These are phyloP conservation scores for Neofusicoccum cordaticola DNA, from an alignment of 2,329 filamentous ascomycete species.

Conservation along the genomic window DNA sequence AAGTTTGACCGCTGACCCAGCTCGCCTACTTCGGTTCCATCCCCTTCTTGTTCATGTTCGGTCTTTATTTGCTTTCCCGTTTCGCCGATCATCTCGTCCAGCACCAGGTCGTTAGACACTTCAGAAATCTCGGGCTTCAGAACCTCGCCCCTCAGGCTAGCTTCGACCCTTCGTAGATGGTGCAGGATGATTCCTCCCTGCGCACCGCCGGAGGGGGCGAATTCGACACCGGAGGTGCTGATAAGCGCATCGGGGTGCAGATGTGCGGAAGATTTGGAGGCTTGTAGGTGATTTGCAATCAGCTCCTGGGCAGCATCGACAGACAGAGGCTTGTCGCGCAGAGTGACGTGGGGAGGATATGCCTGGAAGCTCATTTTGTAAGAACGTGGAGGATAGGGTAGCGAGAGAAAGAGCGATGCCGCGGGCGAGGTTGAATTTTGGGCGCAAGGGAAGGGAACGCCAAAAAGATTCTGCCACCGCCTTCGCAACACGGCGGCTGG, in stretches of 20 bases:
- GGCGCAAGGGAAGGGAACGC: neutral
- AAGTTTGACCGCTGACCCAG: slow-evolving; percentile 35
- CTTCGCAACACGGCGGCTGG: neutral
- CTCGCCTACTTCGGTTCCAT: slow-evolving; percentile 42
- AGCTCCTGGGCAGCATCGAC: slow-evolving; percentile 32
- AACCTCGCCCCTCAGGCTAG: slow-evolving; percentile 52
- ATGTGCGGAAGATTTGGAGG: slow-evolving; percentile 41
- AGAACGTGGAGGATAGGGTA: neutral
- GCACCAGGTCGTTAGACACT: slow-evolving; percentile 16
- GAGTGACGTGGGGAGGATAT: slow-evolving; percentile 34
- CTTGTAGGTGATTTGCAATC: slow-evolving; percentile 41
- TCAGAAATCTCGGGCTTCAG: slow-evolving; percentile 41
- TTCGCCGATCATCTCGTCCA: slow-evolving; percentile 15
- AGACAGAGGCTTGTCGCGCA: slow-evolving; percentile 32
- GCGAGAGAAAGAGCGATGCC: neutral
- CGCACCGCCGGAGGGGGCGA: slow-evolving; percentile 42
- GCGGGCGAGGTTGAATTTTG: neutral
- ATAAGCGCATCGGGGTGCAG: slow-evolving; percentile 50
- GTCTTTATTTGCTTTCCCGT: slow-evolving; percentile 37
- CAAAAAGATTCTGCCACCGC: slow-evolving; percentile 17
- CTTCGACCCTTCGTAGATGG: slow-evolving; percentile 53
- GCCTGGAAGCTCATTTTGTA: slow-evolving; percentile 33
- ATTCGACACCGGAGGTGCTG: slow-evolving; percentile 41
- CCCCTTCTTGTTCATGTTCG: slow-evolving; percentile 40
- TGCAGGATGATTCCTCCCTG: slow-evolving; percentile 50